Percentiles rank a stretch among this genome's conserved stretches.
These are phyloP conservation scores for Chaetothyriales sp. DNA, from an alignment of 2,329 filamentous ascomycete genomes.

Conservation along the genomic window DNA sequence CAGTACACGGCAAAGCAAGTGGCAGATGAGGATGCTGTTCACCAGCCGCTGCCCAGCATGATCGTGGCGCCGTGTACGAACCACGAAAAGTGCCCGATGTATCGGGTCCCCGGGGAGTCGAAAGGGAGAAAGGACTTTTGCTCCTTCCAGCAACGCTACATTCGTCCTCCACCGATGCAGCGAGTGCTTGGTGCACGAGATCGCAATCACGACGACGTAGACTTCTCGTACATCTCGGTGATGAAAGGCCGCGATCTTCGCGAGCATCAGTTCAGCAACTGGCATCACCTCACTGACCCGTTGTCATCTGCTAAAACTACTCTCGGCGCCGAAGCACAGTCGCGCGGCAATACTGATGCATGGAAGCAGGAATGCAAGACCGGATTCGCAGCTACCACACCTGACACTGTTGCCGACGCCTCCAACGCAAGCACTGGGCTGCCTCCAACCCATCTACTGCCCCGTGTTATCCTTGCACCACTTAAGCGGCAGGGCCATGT, in stretches of 20 bases:
- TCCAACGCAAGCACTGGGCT: conserved; percentile 32
- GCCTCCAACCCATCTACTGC: conserved; percentile 36
- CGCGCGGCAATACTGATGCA: conserved; percentile 5
- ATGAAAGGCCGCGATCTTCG: conserved; percentile 57
- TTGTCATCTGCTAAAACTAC: conserved; percentile 3
- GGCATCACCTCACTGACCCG: conserved; percentile 9
- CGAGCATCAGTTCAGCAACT: conserved; percentile 16
- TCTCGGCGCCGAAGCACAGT: not conserved
- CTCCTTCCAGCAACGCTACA: conserved; percentile 77
- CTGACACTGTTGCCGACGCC: conserved; percentile 18
- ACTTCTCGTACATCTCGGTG: conserved; percentile 79
- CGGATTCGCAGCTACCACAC: conserved; percentile 1
- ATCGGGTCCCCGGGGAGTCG: conserved; percentile 52
- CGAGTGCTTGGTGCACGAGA: conserved; percentile 50
- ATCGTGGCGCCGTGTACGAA: conserved; percentile 64
- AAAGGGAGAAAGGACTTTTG: conserved; percentile 76
- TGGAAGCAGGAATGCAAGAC: conserved; percentile 1
- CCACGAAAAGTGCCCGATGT: conserved; percentile 80
- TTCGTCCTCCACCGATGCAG: conserved; percentile 69
- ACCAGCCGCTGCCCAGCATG: conserved; percentile 43
- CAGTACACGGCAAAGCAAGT: conserved; percentile 17
- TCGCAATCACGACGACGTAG: conserved; percentile 75
- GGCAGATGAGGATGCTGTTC: conserved; percentile 16
- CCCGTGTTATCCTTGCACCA: conserved; percentile 61
- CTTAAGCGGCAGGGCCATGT: conserved; percentile 82